Evolutionary conservation across 352 stramenopile species (phyloP).

Genomic region (Pythium rhizo-oryzae): DNA sequence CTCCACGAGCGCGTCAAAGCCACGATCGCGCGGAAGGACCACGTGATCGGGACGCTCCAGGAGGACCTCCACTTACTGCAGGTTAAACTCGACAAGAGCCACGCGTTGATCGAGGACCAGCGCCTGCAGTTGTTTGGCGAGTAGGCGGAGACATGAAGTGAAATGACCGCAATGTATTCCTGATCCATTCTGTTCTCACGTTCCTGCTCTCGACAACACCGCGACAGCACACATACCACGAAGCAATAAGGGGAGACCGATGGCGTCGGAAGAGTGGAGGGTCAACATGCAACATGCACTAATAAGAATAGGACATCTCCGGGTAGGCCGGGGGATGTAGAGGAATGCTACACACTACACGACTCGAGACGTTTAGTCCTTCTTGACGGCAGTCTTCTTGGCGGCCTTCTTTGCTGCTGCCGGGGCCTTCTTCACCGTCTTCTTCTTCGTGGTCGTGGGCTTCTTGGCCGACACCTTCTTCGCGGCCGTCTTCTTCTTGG

Average conservation of each 20-base stretch:
- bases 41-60: conserved; percentile 61
- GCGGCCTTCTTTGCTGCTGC: conserved; percentile 35
- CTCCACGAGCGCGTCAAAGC: conserved; percentile 73
- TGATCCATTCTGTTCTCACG: too few species aligned
- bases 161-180: background rate
- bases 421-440: conserved; percentile 49
- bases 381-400: conserved; percentile 37
- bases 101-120: conserved; percentile 77
- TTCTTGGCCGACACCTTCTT: conserved; percentile 58
- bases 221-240: background rate
- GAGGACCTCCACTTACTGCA: conserved; percentile 72
- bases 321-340: conserved; percentile 3
- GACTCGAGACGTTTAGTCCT: conserved; percentile 34
- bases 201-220: background rate
- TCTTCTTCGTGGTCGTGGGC: conserved; percentile 66
- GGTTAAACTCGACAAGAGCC: conserved; percentile 76
- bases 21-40: conserved; percentile 71
- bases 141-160: conserved; percentile 13
- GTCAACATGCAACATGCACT: conserved; percentile 13
- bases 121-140: conserved; percentile 66
- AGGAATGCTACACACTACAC: conserved; percentile 32
- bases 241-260: background rate
- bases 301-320: conserved; percentile 18
- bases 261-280: background rate
- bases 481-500: conserved; percentile 44